Conservation (phyloP, 345 rosid genomes). For the Balakata baccata region DNA sequence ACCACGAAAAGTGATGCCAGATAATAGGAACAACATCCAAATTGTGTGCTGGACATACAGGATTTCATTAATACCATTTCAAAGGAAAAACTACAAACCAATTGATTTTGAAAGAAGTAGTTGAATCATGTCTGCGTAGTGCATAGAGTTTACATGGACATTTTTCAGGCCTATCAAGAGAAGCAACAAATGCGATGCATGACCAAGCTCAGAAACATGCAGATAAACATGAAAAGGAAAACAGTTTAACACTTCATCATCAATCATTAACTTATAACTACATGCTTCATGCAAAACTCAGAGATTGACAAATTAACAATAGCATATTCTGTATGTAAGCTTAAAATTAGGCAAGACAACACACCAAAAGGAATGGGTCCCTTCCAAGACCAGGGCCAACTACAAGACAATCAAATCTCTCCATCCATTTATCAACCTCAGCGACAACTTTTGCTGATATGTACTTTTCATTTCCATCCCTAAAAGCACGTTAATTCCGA, state of each 20-base stretch:
- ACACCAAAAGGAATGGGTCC: constrained; percentile 81
- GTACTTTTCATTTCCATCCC: constrained; percentile 49
- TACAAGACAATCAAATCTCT: constrained; percentile 91
- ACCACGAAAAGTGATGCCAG: background rate
- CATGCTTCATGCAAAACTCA: background rate
- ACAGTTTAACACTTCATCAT: background rate
- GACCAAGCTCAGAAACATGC: background rate
- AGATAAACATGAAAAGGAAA: background rate
- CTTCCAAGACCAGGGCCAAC: constrained; percentile 99
- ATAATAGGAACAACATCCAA: background rate
- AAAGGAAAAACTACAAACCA: background rate
- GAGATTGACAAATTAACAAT: no score
- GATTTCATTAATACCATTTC: background rate
- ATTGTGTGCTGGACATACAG: background rate
- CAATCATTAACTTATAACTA: background rate
- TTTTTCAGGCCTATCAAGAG: background rate
- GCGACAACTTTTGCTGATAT: constrained; percentile 55
- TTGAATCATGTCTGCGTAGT: background rate
- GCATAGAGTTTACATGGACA: background rate
- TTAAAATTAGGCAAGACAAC: constrained; percentile 9
- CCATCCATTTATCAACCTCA: constrained; percentile 89
- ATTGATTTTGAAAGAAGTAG: background rate
- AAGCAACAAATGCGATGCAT: background rate
- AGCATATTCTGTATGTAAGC: background rate
- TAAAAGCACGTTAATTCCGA: constrained; percentile 29